Evolutionary conservation across 164 flowering plant genomes (phyloP), one percentile per base, ranked within the genome.

Genomic region (Hamamelis virginiana): DNA sequence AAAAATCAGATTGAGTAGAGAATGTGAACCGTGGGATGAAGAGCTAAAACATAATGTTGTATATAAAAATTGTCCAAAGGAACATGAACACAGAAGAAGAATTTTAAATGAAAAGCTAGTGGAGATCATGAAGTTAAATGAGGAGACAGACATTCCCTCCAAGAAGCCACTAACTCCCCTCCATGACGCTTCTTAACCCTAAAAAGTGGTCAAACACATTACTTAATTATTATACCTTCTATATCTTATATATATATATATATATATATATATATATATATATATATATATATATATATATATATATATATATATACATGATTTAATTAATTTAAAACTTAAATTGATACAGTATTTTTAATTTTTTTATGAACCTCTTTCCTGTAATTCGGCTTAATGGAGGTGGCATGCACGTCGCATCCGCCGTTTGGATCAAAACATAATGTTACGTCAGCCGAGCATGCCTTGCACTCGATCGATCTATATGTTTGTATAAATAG

Each of bases 61-160:
- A 52, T 21, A 21, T 22, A n/a, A 52, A 19, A 52, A 52, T 52
- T 5, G 0, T 3, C 1, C 56, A 0, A 52, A 55, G 22, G 12
- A 21, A 6, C 22, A 55, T 4, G 25, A 21, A 25, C 27, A 9
- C 59, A 22, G 12, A 22, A 22, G 27, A 22, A 55, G 56, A 10
- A 52, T 9, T 4, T 21, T n/a, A 52, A 52, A 10, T 11, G 12
- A 55, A 4, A 22, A 27, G 59, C 25, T 68, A 68, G 64, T 59
- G 71, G 71, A 58, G 22, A 55, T 6, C 68, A 48, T 48, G 53
- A 59, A 41, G 22, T 21, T 56, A 5, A 28, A 55, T 46, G 21
- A 66, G 69, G 66, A 68, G 68, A 69, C 73, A 74, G 52, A 74
- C 77, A 74, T 74, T 69, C 70, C 73, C 23, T 51, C 73, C 70